Evolutionary conservation across 192 early-diverging fungal genomes (phyloP), one percentile per base, ranked within the genome.

Genomic region (Rhizophagus prolifer): DNA sequence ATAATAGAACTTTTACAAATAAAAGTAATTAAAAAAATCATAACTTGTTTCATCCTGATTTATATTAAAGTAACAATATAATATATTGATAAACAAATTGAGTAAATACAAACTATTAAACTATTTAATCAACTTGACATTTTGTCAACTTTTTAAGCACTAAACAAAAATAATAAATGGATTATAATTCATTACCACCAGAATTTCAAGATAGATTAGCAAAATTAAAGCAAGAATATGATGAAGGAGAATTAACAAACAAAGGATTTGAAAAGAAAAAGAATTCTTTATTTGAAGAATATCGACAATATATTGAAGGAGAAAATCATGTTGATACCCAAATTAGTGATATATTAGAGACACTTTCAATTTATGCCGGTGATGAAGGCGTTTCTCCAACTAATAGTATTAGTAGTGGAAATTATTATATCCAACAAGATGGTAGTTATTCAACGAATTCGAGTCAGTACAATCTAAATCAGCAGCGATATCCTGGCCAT

Each of bases 231-330:
- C 76, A 83, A 26, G 90, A 90, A 80, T 81, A 85, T 34, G 80
- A 81, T 61, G 89, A 91, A 25, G 90, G 91, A 58, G 91, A 92
- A 70, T 90, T 93, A 73, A 93, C 92, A 28, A 84, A 89, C 76
- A 90, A 93, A 79, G 92, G 92, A 26, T 93, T 86, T 74, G 90
- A 91, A 71, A 92, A 92, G 82, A 88, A 88, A 76, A 80, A 85
- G 28, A 74, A 78, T 4, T 82, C 82, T 61, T 81, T 93, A n/a
- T 81, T 91, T 69, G 74, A 78, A n/a, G 82, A 82, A 41, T 87
- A 86, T 72, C 78, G 46, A 21, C 41, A 81, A 23, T 12, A 14
- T 31, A 16, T 0, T 31, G 13, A 26, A 13, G 25, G 23, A 19
- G 8, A 16, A 9, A 30, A 44, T 44, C 1, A 44, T 68, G 38